Percentiles rank a stretch among this genome's conserved stretches.
phyloP scores from a whole-genome alignment of 768 basidiomycete genomes.

The Phanerodontia chrysosporium region DNA sequence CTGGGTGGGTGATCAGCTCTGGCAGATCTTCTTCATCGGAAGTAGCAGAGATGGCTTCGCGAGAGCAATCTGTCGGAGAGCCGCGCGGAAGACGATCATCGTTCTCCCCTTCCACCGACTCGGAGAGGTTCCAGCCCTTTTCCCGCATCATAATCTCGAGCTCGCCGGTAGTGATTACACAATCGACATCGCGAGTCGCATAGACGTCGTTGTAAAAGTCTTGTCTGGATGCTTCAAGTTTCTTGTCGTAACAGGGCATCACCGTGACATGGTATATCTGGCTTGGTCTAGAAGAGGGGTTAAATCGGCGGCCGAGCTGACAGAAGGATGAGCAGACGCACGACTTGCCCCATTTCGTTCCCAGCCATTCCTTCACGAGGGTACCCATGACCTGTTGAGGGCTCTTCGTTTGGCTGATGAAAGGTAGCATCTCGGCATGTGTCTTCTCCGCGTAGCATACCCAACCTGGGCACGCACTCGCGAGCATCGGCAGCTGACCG shows the following conservation, averaged over 20 bases:
- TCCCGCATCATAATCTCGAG: slow-evolving; percentile 81
- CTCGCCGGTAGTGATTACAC: slow-evolving; percentile 96
- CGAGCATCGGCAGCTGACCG: slow-evolving; percentile 76
- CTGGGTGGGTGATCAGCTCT: slow-evolving; percentile 71
- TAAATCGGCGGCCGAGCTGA: neutral
- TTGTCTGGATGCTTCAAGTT: slow-evolving; percentile 91
- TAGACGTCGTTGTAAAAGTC: slow-evolving; percentile 87
- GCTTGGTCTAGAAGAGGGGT: slow-evolving; percentile 54
- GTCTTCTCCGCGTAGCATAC: slow-evolving; percentile 99
- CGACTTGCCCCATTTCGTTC: slow-evolving; percentile 58
- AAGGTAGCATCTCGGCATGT: slow-evolving; percentile 89
- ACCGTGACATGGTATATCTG: slow-evolving; percentile 94
- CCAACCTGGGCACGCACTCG: slow-evolving; percentile 98
- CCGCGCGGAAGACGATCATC: slow-evolving; percentile 6
- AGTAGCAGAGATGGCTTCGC: neutral
- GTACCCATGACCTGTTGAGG: slow-evolving; percentile 94
- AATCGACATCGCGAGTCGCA: slow-evolving; percentile 90
- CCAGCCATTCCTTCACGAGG: slow-evolving; percentile 88
- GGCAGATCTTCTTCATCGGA: slow-evolving; percentile 39
- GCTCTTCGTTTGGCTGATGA: slow-evolving; percentile 84
- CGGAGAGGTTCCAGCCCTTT: slow-evolving; percentile 71
- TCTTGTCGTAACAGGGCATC: slow-evolving; percentile 99
- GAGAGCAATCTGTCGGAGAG: neutral
- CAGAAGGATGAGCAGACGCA: slow-evolving; percentile 35
- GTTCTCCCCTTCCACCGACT: slow-evolving; percentile 50